Conservation (phyloP, 163 green algal species). For the Picocystis sp. region DNA sequence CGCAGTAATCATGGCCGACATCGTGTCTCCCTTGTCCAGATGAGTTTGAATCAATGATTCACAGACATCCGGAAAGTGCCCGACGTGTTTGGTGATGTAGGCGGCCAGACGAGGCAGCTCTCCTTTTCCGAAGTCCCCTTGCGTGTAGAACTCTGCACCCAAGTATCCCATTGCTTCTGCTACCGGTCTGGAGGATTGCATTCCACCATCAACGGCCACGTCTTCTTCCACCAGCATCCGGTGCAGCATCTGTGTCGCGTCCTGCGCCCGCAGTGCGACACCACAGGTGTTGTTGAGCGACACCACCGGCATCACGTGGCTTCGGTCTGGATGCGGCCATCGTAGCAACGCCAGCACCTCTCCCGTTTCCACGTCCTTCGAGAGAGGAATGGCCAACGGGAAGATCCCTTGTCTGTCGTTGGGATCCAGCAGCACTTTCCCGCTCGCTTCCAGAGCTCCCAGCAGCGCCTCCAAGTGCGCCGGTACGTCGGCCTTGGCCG, state of each 20-base stretch:
- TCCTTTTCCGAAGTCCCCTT: neutral
- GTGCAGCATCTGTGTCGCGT: slow-evolving; percentile 7
- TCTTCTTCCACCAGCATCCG: slow-evolving; percentile 10
- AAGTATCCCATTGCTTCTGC: no score
- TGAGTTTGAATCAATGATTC: slow-evolving; percentile 13
- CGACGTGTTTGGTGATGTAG: slow-evolving; percentile 15
- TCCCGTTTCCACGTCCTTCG: neutral
- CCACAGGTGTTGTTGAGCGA: neutral
- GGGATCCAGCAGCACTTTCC: neutral
- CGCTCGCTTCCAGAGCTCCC: neutral
- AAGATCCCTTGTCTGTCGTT: neutral
- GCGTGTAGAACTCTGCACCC: neutral
- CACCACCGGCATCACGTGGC: neutral
- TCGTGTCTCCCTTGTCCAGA: slow-evolving; percentile 14
- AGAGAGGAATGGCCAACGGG: slow-evolving; percentile 7
- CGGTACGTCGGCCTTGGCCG: no score
- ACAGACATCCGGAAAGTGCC: slow-evolving; percentile 22
- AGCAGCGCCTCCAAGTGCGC: no score
- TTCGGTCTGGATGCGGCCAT: neutral
- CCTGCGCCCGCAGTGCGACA: slow-evolving; percentile 2
- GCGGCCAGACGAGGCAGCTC: neutral
- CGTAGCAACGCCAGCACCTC: neutral
- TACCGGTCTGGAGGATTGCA: neutral
- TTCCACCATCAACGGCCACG: neutral
- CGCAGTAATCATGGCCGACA: slow-evolving; percentile 16